Evolutionary conservation across 2,329 filamentous ascomycete genomes (phyloP), one percentile per base, ranked within the genome.

Genomic region (Scytalidium sp.): DNA sequence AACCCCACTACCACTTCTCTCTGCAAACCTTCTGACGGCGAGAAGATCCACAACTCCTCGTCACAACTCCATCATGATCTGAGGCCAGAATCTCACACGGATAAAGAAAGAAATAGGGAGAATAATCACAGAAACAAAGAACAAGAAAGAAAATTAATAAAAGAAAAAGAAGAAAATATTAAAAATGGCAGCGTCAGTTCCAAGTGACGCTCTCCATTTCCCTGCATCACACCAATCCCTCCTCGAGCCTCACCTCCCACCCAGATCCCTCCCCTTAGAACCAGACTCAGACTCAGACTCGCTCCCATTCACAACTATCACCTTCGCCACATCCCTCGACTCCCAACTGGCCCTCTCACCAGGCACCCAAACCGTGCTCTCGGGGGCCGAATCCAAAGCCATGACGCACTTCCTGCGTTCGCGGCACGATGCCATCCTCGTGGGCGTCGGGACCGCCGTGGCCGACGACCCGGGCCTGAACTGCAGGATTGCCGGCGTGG

Each of bases 381-480:
- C 93, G 1, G 92, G 92, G 3, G 81, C 87, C 0, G 77, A 85
- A 55, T 90, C 90, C 32, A 96, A 96, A 69, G 81, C 88, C 47
- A 95, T 97, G 90, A 97, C 93, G 0, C 93, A 97, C 69, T 90
- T 88, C 65, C 80, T 97, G 22, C 88, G 93, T 60, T 85, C 85
- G 11, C 80, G 79, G 15, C 91, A 97, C 70, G 83, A 88, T 55
- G 90, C 89, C 36, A 96, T 97, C 58, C 76, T 95, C 20, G 76
- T 97, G 25, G 93, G 93, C 19, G 89, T 87, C 3, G 87, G 87
- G 2, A 97, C 93, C 1, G 88, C 90, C 7, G 74, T 90, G 21
- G 87, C 89, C 19, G 93, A 97, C 66, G 81, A 96, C 63, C 93
- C 93, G 2, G 84, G 83, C 2, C 74, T 97, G 47, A 97, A 96